These are phyloP conservation scores for Fusarium sp. DNA, from an alignment of 2,329 filamentous ascomycete species.

Conservation along the genomic window DNA sequence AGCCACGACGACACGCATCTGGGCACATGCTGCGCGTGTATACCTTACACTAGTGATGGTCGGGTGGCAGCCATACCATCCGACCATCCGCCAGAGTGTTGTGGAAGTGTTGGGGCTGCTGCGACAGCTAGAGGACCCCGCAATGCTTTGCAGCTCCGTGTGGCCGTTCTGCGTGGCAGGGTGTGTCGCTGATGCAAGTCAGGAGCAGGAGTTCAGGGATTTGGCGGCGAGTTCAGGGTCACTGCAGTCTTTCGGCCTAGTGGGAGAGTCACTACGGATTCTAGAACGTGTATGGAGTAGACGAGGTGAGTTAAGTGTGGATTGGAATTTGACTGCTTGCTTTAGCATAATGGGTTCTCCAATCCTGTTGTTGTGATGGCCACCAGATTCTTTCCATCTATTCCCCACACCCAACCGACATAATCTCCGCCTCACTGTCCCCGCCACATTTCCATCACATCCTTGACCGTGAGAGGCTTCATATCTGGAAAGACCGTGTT, in stretches of 20 bases:
- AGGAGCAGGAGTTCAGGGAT: not conserved
- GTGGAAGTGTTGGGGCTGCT: not conserved
- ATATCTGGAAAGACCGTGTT: not conserved
- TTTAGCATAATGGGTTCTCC: not conserved
- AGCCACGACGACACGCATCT: not conserved
- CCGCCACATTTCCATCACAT: not conserved
- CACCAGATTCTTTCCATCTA: not conserved
- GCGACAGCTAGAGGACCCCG: not conserved
- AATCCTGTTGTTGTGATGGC: not conserved
- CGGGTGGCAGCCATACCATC: not conserved
- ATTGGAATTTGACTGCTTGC: not conserved
- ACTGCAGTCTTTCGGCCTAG: not conserved
- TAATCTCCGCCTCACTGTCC: not conserved
- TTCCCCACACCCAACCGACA: not conserved
- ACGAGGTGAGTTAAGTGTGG: not conserved
- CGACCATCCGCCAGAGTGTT: not conserved
- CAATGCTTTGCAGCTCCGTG: not conserved
- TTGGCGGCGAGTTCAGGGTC: not conserved
- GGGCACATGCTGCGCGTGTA: not conserved
- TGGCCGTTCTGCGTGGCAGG: not conserved
- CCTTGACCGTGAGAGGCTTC: not conserved
- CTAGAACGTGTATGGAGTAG: not conserved
- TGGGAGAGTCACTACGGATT: not conserved
- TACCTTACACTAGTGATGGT: not conserved
- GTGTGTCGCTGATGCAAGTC: not conserved